phyloP scores from a whole-genome alignment of 768 basidiomycete genomes.

The Phylloporus rhodoxanthus region DNA sequence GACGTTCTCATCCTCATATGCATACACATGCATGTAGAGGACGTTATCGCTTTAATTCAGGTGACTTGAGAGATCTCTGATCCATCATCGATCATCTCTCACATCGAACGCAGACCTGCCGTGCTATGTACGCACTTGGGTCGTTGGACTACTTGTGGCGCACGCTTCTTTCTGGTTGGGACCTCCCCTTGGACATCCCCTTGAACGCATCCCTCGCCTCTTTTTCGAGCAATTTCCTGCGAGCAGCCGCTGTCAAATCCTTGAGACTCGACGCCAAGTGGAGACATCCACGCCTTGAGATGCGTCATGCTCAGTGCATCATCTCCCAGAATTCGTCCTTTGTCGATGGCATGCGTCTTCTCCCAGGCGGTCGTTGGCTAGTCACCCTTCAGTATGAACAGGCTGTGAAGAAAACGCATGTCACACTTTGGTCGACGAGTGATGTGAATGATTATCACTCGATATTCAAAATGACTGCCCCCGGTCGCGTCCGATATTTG shows the following conservation, averaged over 20 bases:
- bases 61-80: conserved; percentile 25
- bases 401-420: conserved; percentile 32
- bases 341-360: conserved; percentile 42
- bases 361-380: conserved; percentile 46
- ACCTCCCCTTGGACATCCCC: conserved; percentile 40
- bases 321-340: conserved; percentile 31
- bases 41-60: conserved; percentile 46
- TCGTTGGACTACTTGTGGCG: conserved; percentile 54
- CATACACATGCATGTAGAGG: conserved; percentile 30
- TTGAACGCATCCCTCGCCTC: conserved; percentile 25
- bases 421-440: conserved; percentile 43
- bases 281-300: conserved; percentile 32
- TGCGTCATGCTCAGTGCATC: conserved; percentile 36
- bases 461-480: conserved; percentile 26
- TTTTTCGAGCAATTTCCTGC: conserved; percentile 38
- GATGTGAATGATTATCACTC: conserved; percentile 23
- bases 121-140: conserved; percentile 49
- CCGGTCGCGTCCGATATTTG: conserved; percentile 31
- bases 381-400: conserved; percentile 37
- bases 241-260: conserved; percentile 37
- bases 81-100: not conserved
- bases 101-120: conserved; percentile 47
- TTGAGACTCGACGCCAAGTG: conserved; percentile 49
- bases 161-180: conserved; percentile 28
- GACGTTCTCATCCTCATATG: conserved; percentile 41